A percentile compares a stretch with the other conserved stretches of the same genome.
Evolutionary conservation across 352 stramenopile genomes (phyloP).

Genomic region (Phytophthora crassamura): DNA sequence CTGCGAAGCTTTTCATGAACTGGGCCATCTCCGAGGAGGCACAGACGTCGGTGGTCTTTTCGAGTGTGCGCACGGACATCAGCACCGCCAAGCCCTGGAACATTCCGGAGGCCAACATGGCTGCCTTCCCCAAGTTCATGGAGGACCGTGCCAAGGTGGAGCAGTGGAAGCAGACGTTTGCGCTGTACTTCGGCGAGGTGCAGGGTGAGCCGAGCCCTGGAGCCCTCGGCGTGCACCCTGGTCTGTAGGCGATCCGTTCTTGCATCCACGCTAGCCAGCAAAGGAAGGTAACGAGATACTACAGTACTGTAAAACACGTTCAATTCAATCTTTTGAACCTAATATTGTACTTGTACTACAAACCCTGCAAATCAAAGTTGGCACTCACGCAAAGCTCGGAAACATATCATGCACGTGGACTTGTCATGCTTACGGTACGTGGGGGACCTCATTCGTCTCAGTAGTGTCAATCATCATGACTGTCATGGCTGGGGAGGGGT

Average conservation of each 20-base stretch:
- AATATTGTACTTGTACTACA: too few relatives aligned
- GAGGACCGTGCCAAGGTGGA: conserved; percentile 54
- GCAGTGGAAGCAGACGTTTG: conserved; percentile 50
- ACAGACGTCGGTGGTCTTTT: conserved; percentile 34
- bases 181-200: conserved; percentile 64
- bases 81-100: conserved; percentile 41
- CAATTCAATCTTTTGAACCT: too few relatives aligned
- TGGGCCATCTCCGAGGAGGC: conserved; percentile 49
- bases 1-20: conserved; percentile 66
- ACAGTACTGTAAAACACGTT: too few relatives aligned
- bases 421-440: too few relatives aligned
- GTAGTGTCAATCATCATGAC: too few relatives aligned
- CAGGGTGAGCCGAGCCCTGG: conserved; percentile 48
- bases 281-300: too few relatives aligned
- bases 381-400: background rate
- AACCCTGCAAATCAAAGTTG: background rate
- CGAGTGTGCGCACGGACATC: conserved; percentile 51
- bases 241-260: conserved; percentile 17
- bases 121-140: conserved; percentile 53
- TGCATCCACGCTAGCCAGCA: too few relatives aligned
- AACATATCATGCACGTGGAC: background rate
- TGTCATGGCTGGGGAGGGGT: too few relatives aligned
- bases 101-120: conserved; percentile 39
- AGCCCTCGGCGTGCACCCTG: conserved; percentile 50
- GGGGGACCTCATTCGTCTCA: too few relatives aligned